Evolutionary conservation across 2,329 filamentous ascomycete genomes (phyloP).

Genomic region (Sphaerulina populicola): DNA sequence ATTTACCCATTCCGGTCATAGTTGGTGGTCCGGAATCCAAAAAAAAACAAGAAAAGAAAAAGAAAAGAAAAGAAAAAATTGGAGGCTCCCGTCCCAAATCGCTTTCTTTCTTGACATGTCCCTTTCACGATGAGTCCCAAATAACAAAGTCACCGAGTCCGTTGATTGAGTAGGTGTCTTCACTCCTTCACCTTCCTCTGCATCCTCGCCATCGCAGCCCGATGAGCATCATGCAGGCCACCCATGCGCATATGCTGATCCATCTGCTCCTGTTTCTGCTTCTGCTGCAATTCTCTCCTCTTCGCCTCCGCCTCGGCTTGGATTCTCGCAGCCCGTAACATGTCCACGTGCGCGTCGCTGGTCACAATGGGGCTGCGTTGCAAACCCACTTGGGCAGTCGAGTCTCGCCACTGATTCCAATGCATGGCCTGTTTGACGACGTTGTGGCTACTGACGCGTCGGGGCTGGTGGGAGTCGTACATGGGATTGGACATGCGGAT

Average conservation of each 20-base stretch:
- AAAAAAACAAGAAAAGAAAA: too few species aligned
- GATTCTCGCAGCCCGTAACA: constrained; percentile 54
- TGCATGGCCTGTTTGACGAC: constrained; percentile 39
- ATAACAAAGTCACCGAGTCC: too few species aligned
- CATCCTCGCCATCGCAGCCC: constrained; percentile 71
- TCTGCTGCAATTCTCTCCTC: constrained; percentile 51
- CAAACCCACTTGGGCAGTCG: constrained; percentile 40
- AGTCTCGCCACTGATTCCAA: constrained; percentile 50
- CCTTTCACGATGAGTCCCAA: too few species aligned
- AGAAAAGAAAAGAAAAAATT: too few species aligned
- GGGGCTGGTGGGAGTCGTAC: constrained; percentile 52
- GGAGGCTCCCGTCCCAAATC: too few species aligned
- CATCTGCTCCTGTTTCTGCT: constrained; percentile 55
- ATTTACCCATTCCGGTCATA: too few species aligned
- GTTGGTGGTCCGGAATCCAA: too few species aligned
- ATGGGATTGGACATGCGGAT: constrained; percentile 13
- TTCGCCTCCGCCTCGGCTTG: constrained; percentile 50
- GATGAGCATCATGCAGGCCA: constrained; percentile 66
- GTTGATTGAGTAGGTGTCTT: too few species aligned
- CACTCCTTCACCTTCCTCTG: constrained; percentile 45
- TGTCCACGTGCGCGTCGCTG: constrained; percentile 32
- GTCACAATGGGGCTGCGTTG: constrained; percentile 21
- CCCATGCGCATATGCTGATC: constrained; percentile 69
- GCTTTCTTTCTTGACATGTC: too few species aligned
- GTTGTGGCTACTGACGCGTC: constrained; percentile 40